phyloP scores from a whole-genome alignment of 768 basidiomycete species.

The Mycena sanguinolenta region DNA sequence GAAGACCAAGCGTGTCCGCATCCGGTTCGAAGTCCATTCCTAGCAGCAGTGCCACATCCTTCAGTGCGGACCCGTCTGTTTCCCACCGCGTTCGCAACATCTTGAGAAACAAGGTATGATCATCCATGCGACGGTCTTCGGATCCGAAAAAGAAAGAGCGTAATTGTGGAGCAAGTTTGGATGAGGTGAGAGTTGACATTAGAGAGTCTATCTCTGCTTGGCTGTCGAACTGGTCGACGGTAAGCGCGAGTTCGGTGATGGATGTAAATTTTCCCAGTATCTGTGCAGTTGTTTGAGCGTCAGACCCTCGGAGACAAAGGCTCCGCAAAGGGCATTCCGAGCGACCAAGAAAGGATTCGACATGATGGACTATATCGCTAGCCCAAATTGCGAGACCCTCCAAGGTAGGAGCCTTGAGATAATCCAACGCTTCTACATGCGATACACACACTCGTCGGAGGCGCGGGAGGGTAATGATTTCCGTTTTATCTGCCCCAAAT shows the following conservation, averaged over 20 bases:
- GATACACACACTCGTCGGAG: background rate
- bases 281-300: background rate
- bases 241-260: background rate
- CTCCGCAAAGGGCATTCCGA: background rate
- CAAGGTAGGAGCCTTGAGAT: background rate
- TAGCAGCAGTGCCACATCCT: background rate
- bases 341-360: background rate
- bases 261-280: background rate
- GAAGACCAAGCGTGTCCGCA: background rate
- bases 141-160: background rate
- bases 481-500: no score
- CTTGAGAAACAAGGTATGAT: no score
- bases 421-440: background rate
- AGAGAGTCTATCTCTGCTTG: background rate
- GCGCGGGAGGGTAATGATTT: no score
- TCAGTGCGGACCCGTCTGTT: background rate
- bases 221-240: background rate
- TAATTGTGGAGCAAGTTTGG: background rate
- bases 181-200: background rate
- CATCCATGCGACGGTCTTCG: background rate
- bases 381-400: background rate
- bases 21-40: background rate
- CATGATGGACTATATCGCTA: background rate
- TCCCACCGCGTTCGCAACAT: slow-evolving; percentile 10
- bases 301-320: background rate